phyloP scores from a whole-genome alignment of 495 filamentous ascomycete species.

The Tuber aestivum region DNA sequence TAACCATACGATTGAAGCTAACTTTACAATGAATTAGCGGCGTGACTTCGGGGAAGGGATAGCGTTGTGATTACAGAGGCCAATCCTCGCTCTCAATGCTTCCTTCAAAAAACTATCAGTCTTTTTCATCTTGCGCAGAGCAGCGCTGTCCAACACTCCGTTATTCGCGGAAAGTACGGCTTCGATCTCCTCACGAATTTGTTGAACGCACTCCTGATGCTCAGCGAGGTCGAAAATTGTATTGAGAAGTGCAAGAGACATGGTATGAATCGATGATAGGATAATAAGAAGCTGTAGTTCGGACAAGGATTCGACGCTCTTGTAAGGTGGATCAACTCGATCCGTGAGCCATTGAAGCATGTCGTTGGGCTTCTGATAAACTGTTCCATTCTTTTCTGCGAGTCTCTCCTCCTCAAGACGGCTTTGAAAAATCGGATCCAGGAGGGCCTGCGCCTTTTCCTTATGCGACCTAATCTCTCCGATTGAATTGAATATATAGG shows the following conservation, averaged over 20 bases:
- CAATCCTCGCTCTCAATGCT: conserved; percentile 45
- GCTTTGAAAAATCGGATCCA: conserved; percentile 33
- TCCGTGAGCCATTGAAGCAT: conserved; percentile 42
- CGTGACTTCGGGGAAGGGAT: neutral
- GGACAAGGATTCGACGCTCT: conserved; percentile 9
- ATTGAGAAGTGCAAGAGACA: conserved; percentile 39
- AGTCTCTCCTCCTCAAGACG: conserved; percentile 21
- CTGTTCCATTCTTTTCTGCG: conserved; percentile 21
- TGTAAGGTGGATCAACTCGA: conserved; percentile 12
- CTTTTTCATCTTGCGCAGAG: conserved; percentile 47
- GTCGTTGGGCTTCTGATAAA: conserved; percentile 39
- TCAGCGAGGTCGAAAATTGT: conserved; percentile 49
- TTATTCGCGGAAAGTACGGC: conserved; percentile 45
- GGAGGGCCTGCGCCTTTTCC: conserved; percentile 7
- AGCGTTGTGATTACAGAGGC: conserved; percentile 3
- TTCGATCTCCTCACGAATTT: conserved; percentile 52
- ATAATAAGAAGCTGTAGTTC: conserved; percentile 38
- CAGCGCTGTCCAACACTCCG: conserved; percentile 44
- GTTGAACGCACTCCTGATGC: conserved; percentile 47
- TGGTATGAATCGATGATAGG: conserved; percentile 44
- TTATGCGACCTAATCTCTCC: neutral
- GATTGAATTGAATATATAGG: conserved; percentile 8
- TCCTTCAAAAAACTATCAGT: conserved; percentile 57
- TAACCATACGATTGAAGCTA: conserved; percentile 47
- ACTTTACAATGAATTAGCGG: conserved; percentile 29